Conservation (phyloP, 257 asterid species). For the Craterostigma plantagineum region DNA sequence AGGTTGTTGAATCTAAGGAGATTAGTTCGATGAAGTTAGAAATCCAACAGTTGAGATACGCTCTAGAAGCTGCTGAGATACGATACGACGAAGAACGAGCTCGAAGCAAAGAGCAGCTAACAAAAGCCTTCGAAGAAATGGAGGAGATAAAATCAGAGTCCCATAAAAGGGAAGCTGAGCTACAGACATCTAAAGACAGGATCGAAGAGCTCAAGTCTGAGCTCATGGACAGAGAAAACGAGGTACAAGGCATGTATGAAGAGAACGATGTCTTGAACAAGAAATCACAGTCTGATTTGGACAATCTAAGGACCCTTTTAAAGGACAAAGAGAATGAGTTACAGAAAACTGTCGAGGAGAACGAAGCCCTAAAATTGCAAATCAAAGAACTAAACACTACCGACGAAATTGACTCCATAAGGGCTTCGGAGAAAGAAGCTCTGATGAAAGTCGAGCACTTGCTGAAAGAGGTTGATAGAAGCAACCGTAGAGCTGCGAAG, state of each 20-base stretch:
- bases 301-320: constrained; percentile 24
- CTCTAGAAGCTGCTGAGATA: constrained; percentile 44
- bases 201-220: constrained; percentile 71
- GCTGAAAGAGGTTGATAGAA: constrained; percentile 49
- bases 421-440: constrained; percentile 48
- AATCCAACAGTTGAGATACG: constrained; percentile 28
- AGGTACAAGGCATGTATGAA: constrained; percentile 70
- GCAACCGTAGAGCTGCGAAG: constrained; percentile 26
- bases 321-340: constrained; percentile 35
- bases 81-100: constrained; percentile 39
- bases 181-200: constrained; percentile 26
- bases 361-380: constrained; percentile 29
- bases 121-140: constrained; percentile 31
- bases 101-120: constrained; percentile 19
- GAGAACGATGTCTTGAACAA: constrained; percentile 62
- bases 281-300: constrained; percentile 20
- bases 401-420: constrained; percentile 26
- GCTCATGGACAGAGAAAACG: constrained; percentile 81
- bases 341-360: constrained; percentile 26
- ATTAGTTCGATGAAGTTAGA: constrained; percentile 31
- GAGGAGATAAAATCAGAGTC: constrained; percentile 37
- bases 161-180: constrained; percentile 25
- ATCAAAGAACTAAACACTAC: constrained; percentile 15
- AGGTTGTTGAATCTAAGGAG: constrained; percentile 18
- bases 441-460: constrained; percentile 30